Percentiles rank a stretch among this genome's conserved stretches.
These are phyloP conservation scores for Pichia thaimueangensis DNA, from an alignment of 805 yeast species.

Conservation along the genomic window DNA sequence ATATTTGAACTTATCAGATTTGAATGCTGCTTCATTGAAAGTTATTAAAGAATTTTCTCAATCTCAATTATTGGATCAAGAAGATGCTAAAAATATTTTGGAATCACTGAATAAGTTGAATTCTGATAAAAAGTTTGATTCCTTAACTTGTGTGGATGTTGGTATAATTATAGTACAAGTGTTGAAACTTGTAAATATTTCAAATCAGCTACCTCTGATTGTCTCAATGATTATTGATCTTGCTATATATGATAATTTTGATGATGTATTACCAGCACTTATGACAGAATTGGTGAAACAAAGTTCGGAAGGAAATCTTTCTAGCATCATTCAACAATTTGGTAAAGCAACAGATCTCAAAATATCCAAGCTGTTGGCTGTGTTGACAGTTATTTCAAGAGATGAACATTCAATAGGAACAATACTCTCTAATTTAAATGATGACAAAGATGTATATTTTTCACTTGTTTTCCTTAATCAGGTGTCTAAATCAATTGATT, in stretches of 20 bases:
- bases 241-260: constrained; percentile 13
- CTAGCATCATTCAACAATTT: constrained; percentile 11
- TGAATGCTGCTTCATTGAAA: constrained; percentile 16
- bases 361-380: constrained; percentile 28
- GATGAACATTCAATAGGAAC: constrained; percentile 27
- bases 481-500: constrained; percentile 33
- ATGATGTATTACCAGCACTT: constrained; percentile 18
- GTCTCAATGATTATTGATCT: constrained; percentile 16
- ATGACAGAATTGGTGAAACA: constrained; percentile 16
- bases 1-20: constrained; percentile 18
- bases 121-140: constrained; percentile 12
- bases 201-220: constrained; percentile 7
- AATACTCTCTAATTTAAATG: constrained; percentile 17
- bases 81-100: constrained; percentile 8
- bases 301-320: constrained; percentile 11
- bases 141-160: constrained; percentile 8
- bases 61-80: constrained; percentile 9
- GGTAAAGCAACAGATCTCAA: constrained; percentile 22
- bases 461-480: constrained; percentile 42
- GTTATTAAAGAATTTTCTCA: constrained; percentile 13
- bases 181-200: constrained; percentile 2
- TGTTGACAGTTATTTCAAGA: constrained; percentile 28
- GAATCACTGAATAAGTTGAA: constrained; percentile 8
- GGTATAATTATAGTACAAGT: constrained; percentile 15
- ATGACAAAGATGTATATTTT: constrained; percentile 22